Conservation (phyloP, 306 rosid genomes). For the Adenanthera pavonina region DNA sequence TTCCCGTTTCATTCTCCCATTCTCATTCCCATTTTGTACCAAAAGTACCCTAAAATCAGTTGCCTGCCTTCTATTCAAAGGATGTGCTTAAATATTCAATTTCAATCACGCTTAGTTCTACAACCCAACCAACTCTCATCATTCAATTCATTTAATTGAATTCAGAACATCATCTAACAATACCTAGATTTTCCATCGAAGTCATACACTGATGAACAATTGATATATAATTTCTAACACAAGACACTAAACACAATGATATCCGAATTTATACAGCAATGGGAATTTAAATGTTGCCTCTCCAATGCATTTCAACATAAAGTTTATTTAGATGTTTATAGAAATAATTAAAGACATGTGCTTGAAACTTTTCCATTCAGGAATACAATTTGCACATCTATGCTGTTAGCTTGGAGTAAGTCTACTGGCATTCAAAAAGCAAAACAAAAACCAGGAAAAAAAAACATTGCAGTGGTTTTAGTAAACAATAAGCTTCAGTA, state of each 20-base stretch:
- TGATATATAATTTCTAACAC: neutral
- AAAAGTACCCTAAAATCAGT: neutral
- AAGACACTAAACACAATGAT: neutral
- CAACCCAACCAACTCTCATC: neutral
- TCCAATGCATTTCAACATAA: constrained; percentile 2
- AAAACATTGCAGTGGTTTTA: neutral
- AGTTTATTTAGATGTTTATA: neutral
- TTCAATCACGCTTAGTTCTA: neutral
- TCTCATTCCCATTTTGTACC: no score
- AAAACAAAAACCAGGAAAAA: neutral
- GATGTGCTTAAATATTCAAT: neutral
- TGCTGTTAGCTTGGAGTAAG: neutral
- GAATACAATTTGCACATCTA: neutral
- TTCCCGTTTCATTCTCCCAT: no score
- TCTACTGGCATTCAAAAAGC: neutral
- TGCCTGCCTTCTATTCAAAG: neutral
- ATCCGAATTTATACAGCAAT: neutral
- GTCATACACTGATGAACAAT: neutral
- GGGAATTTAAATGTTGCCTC: neutral
- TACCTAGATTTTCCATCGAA: neutral
- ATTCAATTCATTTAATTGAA: constrained; percentile 21
- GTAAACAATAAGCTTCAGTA: neutral
- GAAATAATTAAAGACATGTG: neutral
- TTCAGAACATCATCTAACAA: neutral
- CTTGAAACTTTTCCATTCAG: constrained; percentile 12